Conservation (phyloP, 2,329 filamentous ascomycete genomes). For the Teratosphaeria zuluensis region DNA sequence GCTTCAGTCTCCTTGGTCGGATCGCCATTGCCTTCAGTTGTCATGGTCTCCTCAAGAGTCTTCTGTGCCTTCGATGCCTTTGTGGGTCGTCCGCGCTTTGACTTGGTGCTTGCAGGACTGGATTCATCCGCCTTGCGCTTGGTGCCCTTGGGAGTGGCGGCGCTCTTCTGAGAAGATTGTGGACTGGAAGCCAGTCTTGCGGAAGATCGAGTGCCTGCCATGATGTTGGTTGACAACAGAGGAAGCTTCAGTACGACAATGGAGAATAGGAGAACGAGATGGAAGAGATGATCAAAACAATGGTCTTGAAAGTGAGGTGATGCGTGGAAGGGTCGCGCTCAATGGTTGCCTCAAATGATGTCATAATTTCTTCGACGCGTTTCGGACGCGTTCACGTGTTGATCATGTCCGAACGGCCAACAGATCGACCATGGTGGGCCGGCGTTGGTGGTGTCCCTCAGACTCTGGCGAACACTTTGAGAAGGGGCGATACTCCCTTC, state of each 20-base stretch:
- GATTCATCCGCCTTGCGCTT: slow-evolving; percentile 25
- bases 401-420: neutral
- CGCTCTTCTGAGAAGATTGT: slow-evolving; percentile 9
- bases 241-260: neutral
- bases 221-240: slow-evolving; percentile 2
- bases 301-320: neutral
- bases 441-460: too few species aligned
- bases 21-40: slow-evolving; percentile 25
- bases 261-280: neutral
- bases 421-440: too few species aligned
- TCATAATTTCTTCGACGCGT: neutral
- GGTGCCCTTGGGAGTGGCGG: slow-evolving; percentile 9
- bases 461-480: too few species aligned
- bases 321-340: neutral
- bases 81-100: slow-evolving; percentile 35
- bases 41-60: slow-evolving; percentile 44
- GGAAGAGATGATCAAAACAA: neutral
- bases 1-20: slow-evolving; percentile 11
- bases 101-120: slow-evolving; percentile 20
- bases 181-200: slow-evolving; percentile 16
- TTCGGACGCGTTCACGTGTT: neutral
- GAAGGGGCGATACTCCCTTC: too few species aligned
- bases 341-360: neutral
- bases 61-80: slow-evolving; percentile 36
- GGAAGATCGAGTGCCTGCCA: slow-evolving; percentile 25